A percentile compares a stretch with the other conserved stretches of the same genome.
Evolutionary conservation across 177 flowering plant genomes (phyloP).

Genomic region (Vitis hybrid): DNA sequence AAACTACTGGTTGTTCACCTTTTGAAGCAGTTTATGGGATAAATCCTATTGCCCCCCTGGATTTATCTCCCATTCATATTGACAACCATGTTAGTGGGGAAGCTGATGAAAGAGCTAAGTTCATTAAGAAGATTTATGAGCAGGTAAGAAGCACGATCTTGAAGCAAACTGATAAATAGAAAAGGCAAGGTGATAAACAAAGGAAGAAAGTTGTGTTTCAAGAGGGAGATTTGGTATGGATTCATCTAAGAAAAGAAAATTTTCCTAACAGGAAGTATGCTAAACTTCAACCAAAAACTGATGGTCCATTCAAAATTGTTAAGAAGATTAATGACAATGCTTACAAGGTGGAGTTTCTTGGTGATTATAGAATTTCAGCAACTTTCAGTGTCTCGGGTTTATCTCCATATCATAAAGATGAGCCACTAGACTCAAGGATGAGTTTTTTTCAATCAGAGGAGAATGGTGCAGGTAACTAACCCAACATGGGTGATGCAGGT

Average conservation of each 20-base stretch:
- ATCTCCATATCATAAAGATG: not conserved
- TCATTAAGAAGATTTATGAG: constrained; percentile 6
- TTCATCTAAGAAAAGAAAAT: constrained; percentile 4
- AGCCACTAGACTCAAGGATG: no score
- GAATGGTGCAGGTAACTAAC: no score
- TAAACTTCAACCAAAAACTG: no score
- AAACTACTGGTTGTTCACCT: no score
- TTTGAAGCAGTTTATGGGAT: no score
- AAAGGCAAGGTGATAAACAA: not conserved
- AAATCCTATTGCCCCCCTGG: no score
- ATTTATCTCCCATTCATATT: no score
- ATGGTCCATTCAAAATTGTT: no score
- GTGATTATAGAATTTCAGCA: not conserved
- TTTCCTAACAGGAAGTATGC: no score
- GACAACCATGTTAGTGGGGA: not conserved
- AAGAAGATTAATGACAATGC: no score
- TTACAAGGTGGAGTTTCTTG: not conserved
- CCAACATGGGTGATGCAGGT: no score
- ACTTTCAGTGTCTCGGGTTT: not conserved
- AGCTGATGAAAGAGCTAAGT: not conserved
- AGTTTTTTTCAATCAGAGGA: no score
- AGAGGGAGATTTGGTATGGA: constrained; percentile 10
- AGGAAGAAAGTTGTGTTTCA: not conserved
- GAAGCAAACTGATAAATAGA: constrained; percentile 1
- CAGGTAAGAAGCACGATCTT: not conserved